A percentile compares a stretch with the other conserved stretches of the same genome.
Evolutionary conservation across 805 yeast genomes (phyloP).

Genomic region (Saccharomycopsis schoenii): DNA sequence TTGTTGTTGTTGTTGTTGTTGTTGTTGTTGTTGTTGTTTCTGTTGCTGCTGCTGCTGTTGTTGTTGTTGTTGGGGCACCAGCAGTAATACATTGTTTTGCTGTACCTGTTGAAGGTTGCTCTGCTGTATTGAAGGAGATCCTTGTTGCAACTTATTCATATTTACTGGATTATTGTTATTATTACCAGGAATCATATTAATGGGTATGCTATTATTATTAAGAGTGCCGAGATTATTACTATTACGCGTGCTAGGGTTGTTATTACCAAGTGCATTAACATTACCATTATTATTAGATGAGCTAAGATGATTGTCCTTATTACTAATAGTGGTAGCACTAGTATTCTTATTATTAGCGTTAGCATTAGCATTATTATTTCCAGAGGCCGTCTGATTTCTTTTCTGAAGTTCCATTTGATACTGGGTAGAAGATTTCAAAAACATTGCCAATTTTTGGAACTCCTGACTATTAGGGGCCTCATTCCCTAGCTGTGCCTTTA

Average conservation of each 20-base stretch:
- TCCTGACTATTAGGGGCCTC: slow-evolving; percentile 11
- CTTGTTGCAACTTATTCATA: too few species aligned
- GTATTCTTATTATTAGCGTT: not conserved
- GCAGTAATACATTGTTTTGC: not conserved
- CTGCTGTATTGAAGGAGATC: not conserved
- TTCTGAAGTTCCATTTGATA: slow-evolving; percentile 9
- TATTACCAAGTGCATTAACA: not conserved
- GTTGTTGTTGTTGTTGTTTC: slow-evolving; percentile 16
- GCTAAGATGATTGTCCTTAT: not conserved
- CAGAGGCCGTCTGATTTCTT: slow-evolving; percentile 5
- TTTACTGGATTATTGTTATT: not conserved
- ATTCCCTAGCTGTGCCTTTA: slow-evolving; percentile 10
- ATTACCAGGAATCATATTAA: not conserved
- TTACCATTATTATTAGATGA: not conserved
- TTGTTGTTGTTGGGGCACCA: slow-evolving; percentile 19
- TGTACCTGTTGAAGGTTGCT: slow-evolving; percentile 11
- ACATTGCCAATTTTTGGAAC: slow-evolving; percentile 11
- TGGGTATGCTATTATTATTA: slow-evolving; percentile 11
- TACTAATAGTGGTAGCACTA: not conserved
- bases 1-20: slow-evolving; percentile 20
- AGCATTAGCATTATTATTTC: not conserved
- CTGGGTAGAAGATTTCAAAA: slow-evolving; percentile 6
- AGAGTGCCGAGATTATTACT: not conserved
- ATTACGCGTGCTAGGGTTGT: not conserved
- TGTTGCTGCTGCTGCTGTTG: slow-evolving; percentile 17